Base-by-base conservation (phyloP, 306 rosid species). In the Cicer yamashitae region DNA sequence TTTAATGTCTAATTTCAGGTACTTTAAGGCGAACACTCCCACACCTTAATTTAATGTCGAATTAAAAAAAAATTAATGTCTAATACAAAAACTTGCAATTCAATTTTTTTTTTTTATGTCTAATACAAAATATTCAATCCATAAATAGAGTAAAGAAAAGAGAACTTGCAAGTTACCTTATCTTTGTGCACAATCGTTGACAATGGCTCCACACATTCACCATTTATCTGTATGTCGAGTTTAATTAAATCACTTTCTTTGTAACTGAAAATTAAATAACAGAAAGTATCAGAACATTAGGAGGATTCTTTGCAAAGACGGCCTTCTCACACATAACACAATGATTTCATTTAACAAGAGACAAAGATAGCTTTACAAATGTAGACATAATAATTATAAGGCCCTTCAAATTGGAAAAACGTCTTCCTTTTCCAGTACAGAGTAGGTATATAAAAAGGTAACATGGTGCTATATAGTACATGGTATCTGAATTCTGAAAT, bases 201-300 rank as follows among this genome's bases (percentile, higher is more conserved):
- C 87, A 93, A 81, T 22, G 97, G 98, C 82, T 93, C 98, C 77
- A 93, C 97, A 43, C 20, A 79, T 50, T 91, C 97, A 50, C 98
- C 94, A 75, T 89, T 91, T 41, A 91, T 93, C 82, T 83, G 90
- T 78, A 93, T 88, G 84, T 93, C 98, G 80, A 93, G 97, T 88
- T 86, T 91, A 77, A 88, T 62, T 37, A 92, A 82, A 51, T 92
- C 91, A 73, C 90, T 88, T 89, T 90, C 96, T 47, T 63, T 77
- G 87, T 92, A 92, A 81, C 93, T 90, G 85, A 59, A 40, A 80
- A 70, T 56, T 70, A 82, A 54, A 78, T 38, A 70, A 54, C 65
- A 60, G 46, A 79, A 70, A 64, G 38, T 53, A 59, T 79, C 13
- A 59, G 76, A 52, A 56, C 40, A 43, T 46, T 54, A 1, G 13